These are phyloP conservation scores for Metarhizium guizhouense DNA, from an alignment of 2,329 filamentous ascomycete species.

Conservation along the genomic window DNA sequence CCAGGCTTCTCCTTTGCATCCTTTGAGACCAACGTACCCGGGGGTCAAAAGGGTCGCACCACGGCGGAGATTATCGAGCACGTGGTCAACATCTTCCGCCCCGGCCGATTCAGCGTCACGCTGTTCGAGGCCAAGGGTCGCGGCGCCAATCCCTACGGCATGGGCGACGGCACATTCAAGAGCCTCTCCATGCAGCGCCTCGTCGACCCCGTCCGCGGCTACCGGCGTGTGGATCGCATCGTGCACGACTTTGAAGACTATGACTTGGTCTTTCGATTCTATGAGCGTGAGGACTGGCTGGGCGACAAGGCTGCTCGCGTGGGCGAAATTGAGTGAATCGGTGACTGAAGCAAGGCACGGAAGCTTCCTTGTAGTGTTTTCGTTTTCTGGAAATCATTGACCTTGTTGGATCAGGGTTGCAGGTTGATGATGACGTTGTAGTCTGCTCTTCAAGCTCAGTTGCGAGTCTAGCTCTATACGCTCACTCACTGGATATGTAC, in stretches of 20 bases:
- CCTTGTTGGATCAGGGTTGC: not conserved
- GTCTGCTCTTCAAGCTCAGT: not conserved
- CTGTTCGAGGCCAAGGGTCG: conserved; percentile 80
- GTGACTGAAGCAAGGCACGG: conserved; percentile 14
- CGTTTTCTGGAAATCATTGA: not conserved
- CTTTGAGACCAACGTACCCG: conserved; percentile 96
- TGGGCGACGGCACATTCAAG: conserved; percentile 30
- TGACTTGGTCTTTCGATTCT: conserved; percentile 93
- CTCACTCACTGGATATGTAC: conserved; percentile 4
- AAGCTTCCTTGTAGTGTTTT: not conserved
- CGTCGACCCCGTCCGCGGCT: conserved; percentile 76
- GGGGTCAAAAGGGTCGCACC: conserved; percentile 76
- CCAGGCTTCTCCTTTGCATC: conserved; percentile 95
- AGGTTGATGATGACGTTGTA: not conserved
- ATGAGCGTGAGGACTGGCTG: conserved; percentile 76
- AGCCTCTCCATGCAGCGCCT: conserved; percentile 34
- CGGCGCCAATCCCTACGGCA: conserved; percentile 31
- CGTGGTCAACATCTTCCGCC: conserved; percentile 92
- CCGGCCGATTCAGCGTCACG: conserved; percentile 94
- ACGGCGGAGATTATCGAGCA: conserved; percentile 88
- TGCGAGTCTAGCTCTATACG: not conserved
- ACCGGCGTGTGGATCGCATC: conserved; percentile 84
- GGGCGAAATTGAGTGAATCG: conserved; percentile 33
- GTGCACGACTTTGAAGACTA: conserved; percentile 97
- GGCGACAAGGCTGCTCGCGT: conserved; percentile 44